A percentile compares a stretch with the other conserved stretches of the same genome.
Conservation (phyloP, 202 grass and related monocot species). For the Panicum virgatum region DNA sequence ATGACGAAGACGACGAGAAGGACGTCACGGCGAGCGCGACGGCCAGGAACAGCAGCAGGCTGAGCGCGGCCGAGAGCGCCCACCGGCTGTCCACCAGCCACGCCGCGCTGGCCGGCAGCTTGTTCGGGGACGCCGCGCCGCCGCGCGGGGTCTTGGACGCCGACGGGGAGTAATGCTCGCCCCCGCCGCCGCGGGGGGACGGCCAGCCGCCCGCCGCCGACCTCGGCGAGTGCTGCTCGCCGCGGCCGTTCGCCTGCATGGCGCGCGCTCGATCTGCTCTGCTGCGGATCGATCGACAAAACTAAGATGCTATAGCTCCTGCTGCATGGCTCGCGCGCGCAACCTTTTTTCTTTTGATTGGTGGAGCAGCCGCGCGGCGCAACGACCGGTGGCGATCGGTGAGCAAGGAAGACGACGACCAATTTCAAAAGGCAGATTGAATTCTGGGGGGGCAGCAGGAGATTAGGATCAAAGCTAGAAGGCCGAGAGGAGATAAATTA, state of each 20-base stretch:
- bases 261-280: not conserved
- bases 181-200: not conserved
- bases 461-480: not conserved
- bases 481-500: not conserved
- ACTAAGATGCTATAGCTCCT: not conserved
- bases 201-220: not conserved
- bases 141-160: conserved; percentile 31
- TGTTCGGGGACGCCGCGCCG: not conserved
- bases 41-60: conserved; percentile 39
- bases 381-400: not conserved
- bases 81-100: conserved; percentile 53
- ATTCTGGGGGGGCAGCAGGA: not conserved
- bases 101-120: conserved; percentile 18
- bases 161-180: conserved; percentile 25
- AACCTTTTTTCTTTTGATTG: not conserved
- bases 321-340: not conserved
- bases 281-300: not conserved
- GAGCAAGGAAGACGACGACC: not conserved
- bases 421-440: not conserved
- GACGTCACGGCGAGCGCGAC: conserved; percentile 41
- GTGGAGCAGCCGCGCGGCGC: not conserved
- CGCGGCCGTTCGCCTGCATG: conserved; percentile 35
- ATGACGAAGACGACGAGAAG: not conserved
- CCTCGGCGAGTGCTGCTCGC: conserved; percentile 37
- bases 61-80: conserved; percentile 38